A percentile compares a stretch with the other conserved stretches of the same genome.
phyloP scores from a whole-genome alignment of 345 rosid species.

The Dipteronia dyeriana region DNA sequence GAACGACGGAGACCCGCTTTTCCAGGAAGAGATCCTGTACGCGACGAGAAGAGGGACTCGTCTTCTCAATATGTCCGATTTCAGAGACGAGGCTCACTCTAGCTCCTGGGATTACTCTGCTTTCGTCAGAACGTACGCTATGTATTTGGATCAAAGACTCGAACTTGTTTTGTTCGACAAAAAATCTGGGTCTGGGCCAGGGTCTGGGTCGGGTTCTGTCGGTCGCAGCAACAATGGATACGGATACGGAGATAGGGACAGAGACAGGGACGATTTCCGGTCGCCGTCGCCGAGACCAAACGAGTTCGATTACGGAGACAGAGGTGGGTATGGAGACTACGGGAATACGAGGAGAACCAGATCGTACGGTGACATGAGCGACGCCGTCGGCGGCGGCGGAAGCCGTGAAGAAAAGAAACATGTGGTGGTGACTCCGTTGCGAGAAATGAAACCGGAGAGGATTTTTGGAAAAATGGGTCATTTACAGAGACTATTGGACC shows the following conservation, averaged over 20 bases:
- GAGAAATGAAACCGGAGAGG: slow-evolving; percentile 77
- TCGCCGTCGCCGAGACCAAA: slow-evolving; percentile 70
- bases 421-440: slow-evolving; percentile 55
- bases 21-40: slow-evolving; percentile 75
- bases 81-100: slow-evolving; percentile 77
- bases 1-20: slow-evolving; percentile 66
- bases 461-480: slow-evolving; percentile 84
- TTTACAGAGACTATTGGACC: slow-evolving; percentile 79
- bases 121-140: slow-evolving; percentile 68
- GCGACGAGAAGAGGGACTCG: slow-evolving; percentile 76
- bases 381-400: slow-evolving; percentile 43
- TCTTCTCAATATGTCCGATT: slow-evolving; percentile 81
- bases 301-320: slow-evolving; percentile 55
- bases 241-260: slow-evolving; percentile 34
- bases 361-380: slow-evolving; percentile 73
- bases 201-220: slow-evolving; percentile 24
- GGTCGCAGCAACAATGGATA: slow-evolving; percentile 40
- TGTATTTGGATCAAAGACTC: slow-evolving; percentile 80
- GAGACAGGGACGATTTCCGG: slow-evolving; percentile 52
- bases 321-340: slow-evolving; percentile 30
- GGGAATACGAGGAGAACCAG: slow-evolving; percentile 61
- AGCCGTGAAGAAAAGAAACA: slow-evolving; percentile 39
- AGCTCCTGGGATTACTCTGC: slow-evolving; percentile 88
- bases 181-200: slow-evolving; percentile 27
- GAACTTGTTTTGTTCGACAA: slow-evolving; percentile 57